Percentiles rank a stretch among this genome's conserved stretches.
Evolutionary conservation across 1,284 basidiomycete species (phyloP).

Genomic region (Puccinia sorghi): DNA sequence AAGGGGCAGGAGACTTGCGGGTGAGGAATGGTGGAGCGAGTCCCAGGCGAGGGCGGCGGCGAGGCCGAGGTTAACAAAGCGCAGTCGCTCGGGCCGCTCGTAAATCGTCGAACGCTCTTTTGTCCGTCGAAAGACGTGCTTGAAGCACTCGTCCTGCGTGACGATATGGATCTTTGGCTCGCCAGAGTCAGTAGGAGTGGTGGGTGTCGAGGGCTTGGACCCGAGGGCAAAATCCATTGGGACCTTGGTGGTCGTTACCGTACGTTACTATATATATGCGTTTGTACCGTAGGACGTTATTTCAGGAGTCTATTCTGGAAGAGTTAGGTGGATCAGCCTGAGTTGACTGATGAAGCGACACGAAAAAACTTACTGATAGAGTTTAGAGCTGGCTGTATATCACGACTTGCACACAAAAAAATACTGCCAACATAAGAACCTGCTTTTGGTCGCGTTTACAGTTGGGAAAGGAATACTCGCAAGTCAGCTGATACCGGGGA

Average conservation of each 20-base stretch:
- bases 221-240: not conserved
- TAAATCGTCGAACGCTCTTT: not conserved
- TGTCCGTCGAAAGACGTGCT: conserved; percentile 10
- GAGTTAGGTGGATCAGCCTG: not conserved
- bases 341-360: not conserved
- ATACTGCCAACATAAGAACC: too few species aligned
- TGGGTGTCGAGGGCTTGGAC: not conserved
- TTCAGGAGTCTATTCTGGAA: not conserved
- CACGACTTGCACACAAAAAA: too few species aligned
- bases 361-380: too few species aligned
- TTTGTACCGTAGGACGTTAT: too few species aligned
- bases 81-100: conserved; percentile 31
- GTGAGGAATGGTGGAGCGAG: not conserved
- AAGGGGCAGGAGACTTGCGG: not conserved
- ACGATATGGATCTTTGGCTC: conserved; percentile 12
- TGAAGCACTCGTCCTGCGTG: conserved; percentile 40
- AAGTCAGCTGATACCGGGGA: too few species aligned
- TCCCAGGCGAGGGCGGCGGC: conserved; percentile 28
- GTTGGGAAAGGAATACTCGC: too few species aligned
- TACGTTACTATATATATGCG: too few species aligned
- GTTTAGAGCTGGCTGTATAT: too few species aligned
- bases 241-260: too few species aligned
- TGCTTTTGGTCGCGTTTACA: too few species aligned
- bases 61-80: conserved; percentile 38
- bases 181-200: too few species aligned